Conservation (phyloP, 179 eudicot species). For the Drosera spatulata region DNA sequence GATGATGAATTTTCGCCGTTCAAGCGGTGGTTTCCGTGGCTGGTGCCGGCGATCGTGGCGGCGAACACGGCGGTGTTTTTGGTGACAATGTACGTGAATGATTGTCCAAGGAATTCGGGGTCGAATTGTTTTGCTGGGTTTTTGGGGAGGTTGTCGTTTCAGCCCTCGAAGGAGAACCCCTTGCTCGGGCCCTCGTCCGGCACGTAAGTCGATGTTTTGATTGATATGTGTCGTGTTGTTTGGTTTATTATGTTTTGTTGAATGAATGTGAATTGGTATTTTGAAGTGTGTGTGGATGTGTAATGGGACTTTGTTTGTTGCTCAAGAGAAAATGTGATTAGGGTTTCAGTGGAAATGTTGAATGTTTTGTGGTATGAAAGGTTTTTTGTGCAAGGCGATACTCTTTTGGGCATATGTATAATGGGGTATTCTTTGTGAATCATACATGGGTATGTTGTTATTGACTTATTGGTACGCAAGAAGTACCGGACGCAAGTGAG, state of each 20-base stretch:
- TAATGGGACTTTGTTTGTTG: neutral
- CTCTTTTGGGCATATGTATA: no score
- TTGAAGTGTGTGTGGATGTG: no score
- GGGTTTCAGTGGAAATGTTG: no score
- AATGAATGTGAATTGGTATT: no score
- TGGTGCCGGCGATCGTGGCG: conserved; percentile 30
- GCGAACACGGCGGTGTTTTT: conserved; percentile 25
- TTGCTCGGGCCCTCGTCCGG: conserved; percentile 43
- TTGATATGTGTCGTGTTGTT: neutral
- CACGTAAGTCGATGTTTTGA: conserved; percentile 21
- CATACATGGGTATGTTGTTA: no score
- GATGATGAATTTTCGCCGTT: conserved; percentile 14
- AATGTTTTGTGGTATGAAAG: no score
- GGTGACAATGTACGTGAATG: conserved; percentile 28
- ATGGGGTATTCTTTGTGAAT: no score
- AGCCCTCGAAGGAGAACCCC: conserved; percentile 43
- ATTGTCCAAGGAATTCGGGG: conserved; percentile 30
- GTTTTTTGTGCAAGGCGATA: neutral
- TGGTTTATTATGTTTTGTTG: neutral
- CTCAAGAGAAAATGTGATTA: no score
- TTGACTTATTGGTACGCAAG: no score
- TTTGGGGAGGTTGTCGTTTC: conserved; percentile 39
- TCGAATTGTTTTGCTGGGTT: conserved; percentile 20
- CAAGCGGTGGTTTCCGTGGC: conserved; percentile 28
- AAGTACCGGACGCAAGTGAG: no score